Conservation (phyloP, 1,284 basidiomycete species). For the Trichosporon ovoides region DNA sequence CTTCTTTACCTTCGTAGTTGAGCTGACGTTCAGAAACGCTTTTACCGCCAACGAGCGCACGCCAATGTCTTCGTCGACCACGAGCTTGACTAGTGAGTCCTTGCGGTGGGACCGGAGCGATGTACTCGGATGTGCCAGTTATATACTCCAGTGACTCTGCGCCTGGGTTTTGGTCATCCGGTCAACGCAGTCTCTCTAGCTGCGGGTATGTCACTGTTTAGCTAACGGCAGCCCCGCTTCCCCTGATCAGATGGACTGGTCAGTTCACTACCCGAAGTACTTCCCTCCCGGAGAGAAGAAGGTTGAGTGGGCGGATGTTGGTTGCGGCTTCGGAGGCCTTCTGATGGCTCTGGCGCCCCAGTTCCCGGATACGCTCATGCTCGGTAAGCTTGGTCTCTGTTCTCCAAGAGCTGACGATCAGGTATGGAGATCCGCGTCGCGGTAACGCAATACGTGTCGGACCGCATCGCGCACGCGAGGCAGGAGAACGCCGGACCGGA, state of each 20-base stretch:
- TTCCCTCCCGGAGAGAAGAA: conserved; percentile 43
- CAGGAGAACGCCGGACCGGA: conserved; percentile 50
- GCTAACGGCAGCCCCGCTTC: conserved; percentile 57
- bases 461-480: conserved; percentile 84
- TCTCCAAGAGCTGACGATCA: conserved; percentile 46
- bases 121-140: not conserved
- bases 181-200: too few species aligned
- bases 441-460: conserved; percentile 92
- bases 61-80: conserved; percentile 99
- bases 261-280: conserved; percentile 73
- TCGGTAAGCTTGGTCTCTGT: conserved; percentile 60
- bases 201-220: too few species aligned
- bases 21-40: conserved; percentile 66
- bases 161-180: too few species aligned
- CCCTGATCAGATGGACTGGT: conserved; percentile 78
- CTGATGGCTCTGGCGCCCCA: conserved; percentile 83
- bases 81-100: conserved; percentile 66
- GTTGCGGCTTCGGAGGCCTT: conserved; percentile 96
- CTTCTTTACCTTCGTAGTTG: not conserved
- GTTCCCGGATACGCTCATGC: conserved; percentile 87
- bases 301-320: conserved; percentile 94
- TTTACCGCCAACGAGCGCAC: conserved; percentile 94
- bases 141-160: too few species aligned
- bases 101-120: too few species aligned
- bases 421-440: conserved; percentile 97